Conservation (phyloP, 1,139 yeast genomes). For the Geotrichum restrictum region DNA sequence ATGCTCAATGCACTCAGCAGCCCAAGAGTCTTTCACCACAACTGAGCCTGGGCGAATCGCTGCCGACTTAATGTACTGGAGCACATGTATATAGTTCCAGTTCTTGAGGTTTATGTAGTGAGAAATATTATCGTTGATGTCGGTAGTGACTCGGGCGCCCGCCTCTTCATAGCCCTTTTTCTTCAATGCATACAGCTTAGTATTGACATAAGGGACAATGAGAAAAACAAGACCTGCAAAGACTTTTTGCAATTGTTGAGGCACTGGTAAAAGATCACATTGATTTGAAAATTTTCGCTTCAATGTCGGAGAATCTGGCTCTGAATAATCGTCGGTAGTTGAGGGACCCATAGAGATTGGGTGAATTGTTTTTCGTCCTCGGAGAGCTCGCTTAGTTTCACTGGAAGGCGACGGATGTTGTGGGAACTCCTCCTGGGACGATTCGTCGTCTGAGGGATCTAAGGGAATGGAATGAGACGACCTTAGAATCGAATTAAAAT, state of each 20-base stretch:
- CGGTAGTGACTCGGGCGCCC: neutral
- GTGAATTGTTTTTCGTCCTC: no score
- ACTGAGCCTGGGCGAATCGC: constrained; percentile 9
- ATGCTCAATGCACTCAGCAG: constrained; percentile 39
- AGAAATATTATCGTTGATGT: neutral
- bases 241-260: neutral
- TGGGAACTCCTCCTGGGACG: no score
- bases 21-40: constrained; percentile 39
- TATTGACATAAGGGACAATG: neutral
- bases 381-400: no score
- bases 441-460: no score
- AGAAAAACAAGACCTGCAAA: neutral
- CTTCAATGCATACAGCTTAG: neutral
- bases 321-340: no score
- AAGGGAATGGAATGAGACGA: no score
- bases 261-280: no score
- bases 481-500: no score
- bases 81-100: constrained; percentile 9
- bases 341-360: no score
- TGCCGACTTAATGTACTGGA: neutral
- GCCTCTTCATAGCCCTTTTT: constrained; percentile 1
- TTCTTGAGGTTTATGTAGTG: constrained; percentile 2
- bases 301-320: no score
- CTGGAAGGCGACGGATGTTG: no score
- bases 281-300: no score